Evolutionary conservation across 345 rosid genomes (phyloP).

Genomic region (Turritis glabra): DNA sequence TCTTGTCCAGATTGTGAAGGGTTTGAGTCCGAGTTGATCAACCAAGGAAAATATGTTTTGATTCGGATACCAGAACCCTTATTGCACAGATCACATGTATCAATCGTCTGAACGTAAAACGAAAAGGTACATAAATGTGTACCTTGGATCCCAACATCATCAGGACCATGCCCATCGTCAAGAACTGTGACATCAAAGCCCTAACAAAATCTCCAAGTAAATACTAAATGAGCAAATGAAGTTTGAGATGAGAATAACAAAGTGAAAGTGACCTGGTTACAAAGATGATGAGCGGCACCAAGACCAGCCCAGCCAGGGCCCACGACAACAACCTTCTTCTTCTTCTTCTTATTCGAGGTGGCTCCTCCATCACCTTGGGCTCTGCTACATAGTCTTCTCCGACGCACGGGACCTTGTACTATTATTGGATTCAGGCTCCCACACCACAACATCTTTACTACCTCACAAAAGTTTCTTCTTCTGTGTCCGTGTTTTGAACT

Average conservation of each 20-base stretch:
- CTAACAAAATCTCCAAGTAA: constrained; percentile 34
- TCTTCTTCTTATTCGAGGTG: constrained; percentile 16
- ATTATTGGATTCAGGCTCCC: background rate
- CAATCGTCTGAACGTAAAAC: background rate
- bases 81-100: background rate
- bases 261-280: constrained; percentile 41
- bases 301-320: constrained; percentile 77
- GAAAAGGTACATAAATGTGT: background rate
- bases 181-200: constrained; percentile 61
- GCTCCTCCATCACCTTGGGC: constrained; percentile 29
- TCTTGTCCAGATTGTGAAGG: constrained; percentile 34
- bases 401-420: background rate
- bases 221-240: background rate
- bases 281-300: constrained; percentile 65
- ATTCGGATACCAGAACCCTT: constrained; percentile 58
- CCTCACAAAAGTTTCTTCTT: background rate
- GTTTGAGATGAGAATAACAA: background rate
- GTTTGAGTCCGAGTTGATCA: constrained; percentile 38
- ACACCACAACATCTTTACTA: constrained; percentile 14
- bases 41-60: constrained; percentile 44
- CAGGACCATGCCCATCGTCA: constrained; percentile 54
- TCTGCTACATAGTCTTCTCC: constrained; percentile 34
- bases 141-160: constrained; percentile 62
- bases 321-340: constrained; percentile 50
- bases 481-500: background rate